A percentile compares a stretch with the other conserved stretches of the same genome.
Conservation (phyloP, 2,329 filamentous ascomycete genomes). For the Diaporthe citrichinensis region DNA sequence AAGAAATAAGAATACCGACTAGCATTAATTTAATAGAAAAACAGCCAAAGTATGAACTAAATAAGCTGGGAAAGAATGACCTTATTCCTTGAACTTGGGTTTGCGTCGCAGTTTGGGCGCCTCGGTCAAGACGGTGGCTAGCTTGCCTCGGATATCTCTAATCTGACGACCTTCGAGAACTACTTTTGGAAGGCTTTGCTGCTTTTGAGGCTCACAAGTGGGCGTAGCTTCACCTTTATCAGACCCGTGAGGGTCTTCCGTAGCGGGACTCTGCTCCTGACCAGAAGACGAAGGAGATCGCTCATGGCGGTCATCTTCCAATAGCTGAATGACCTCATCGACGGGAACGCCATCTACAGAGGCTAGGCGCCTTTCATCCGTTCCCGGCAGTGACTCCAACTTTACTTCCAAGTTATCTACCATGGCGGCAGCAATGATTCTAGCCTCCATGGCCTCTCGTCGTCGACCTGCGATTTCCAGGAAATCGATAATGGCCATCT, state of each 20-base stretch:
- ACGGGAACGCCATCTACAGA: constrained; percentile 12
- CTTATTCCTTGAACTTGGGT: background rate
- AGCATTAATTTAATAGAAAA: too few relatives aligned
- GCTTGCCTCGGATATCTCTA: background rate
- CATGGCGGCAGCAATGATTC: background rate
- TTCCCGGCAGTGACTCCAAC: background rate
- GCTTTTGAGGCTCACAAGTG: background rate
- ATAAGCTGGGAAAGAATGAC: background rate
- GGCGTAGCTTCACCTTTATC: too few relatives aligned
- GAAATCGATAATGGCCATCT: background rate
- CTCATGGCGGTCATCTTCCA: background rate
- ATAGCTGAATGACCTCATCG: background rate
- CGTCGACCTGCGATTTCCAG: background rate
- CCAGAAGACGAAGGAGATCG: background rate
- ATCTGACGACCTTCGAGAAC: background rate
- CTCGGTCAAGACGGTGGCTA: background rate
- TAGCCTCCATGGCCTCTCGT: constrained; percentile 4
- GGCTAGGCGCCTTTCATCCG: background rate
- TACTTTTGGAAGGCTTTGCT: background rate
- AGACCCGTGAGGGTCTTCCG: background rate
- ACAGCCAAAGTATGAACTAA: too few relatives aligned
- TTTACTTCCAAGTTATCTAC: background rate
- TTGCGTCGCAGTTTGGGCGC: constrained; percentile 14
- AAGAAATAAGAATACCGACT: background rate
- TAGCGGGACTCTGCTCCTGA: background rate